Conservation (phyloP, 345 rosid species). For the Combretum micranthum region DNA sequence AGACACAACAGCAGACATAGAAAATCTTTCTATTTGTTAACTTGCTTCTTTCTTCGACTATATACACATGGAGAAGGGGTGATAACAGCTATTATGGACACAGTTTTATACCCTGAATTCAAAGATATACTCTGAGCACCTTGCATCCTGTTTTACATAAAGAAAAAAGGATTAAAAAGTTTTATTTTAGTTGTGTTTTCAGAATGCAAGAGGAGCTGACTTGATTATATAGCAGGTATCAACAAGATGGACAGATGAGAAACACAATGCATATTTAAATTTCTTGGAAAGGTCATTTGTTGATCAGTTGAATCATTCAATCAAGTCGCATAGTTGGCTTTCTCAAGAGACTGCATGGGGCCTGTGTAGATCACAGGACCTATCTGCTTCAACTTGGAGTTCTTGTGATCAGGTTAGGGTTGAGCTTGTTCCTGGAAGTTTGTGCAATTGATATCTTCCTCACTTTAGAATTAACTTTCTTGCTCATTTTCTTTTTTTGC, state of each 20-base stretch:
- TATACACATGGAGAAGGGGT: no score
- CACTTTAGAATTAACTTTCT: neutral
- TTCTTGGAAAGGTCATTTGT: constrained; percentile 64
- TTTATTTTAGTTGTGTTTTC: neutral
- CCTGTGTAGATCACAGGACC: constrained; percentile 14
- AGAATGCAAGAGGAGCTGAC: neutral
- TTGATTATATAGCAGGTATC: constrained; percentile 28
- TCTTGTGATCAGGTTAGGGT: constrained; percentile 40
- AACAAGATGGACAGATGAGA: constrained; percentile 67
- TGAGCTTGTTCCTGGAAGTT: constrained; percentile 2
- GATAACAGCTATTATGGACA: no score
- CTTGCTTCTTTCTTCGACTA: no score
- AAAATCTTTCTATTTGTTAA: no score
- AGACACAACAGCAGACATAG: no score
- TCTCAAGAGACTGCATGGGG: constrained; percentile 12
- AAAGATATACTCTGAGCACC: neutral
- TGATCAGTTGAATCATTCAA: constrained; percentile 34
- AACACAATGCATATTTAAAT: constrained; percentile 49
- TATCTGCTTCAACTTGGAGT: constrained; percentile 14
- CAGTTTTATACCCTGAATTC: neutral
- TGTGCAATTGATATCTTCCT: neutral
- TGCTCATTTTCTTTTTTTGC: constrained; percentile 2
- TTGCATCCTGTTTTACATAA: neutral
- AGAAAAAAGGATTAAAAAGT: neutral
- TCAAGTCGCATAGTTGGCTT: constrained; percentile 1